Evolutionary conservation across 2,329 filamentous ascomycete species (phyloP), one percentile per base, ranked within the genome.

Genomic region (Verticillium dahliae): DNA sequence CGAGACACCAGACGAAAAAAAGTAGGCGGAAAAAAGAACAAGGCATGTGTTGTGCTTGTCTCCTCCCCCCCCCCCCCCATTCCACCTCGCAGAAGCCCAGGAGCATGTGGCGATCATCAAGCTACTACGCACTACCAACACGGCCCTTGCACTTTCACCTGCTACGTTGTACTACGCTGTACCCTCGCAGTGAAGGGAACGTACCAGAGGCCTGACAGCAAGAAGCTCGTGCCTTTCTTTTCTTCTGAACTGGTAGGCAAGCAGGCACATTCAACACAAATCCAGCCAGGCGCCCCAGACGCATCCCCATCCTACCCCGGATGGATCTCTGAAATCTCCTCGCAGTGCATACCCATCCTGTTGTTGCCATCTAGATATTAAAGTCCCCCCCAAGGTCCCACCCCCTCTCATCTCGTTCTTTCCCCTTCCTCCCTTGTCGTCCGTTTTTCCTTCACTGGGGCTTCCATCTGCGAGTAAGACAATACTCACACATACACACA

Each of bases 231-330:
- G 18, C 45, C 45, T 50, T n/a, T 27, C 37, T 41, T 58, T 27
- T 58, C 56, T 15, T 39, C 22, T 27, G 27, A 27, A 3, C 4
- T 27, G 27, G 27, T 27, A 27, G 27, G 27, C 27, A 27, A 27
- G 27, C 27, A 27, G 27, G 27, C 27, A 33, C 37, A 11, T 38
- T 27, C 35, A 27, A n/a, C 56, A 22, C 37, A 15, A 27, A 27
- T 37, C 37, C 13, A 22, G 14, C 14, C 56, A 14, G 13, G 37
- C 56, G n/a, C 35, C 10, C 27, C 37, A 39, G 22, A 31, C 56
- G 31, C 56, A 39, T 58, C 35, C 56, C 56, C 55, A n/a, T 37
- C 33, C 60, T 62, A 57, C 62, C 62, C 63, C 60, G 52, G 62
- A 62, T 62, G 50, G 34, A 57, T 50, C 45, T 50, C 18, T 50